A percentile compares a stretch with the other conserved stretches of the same genome.
phyloP scores from a whole-genome alignment of 2,329 filamentous ascomycete species.

The Cercospora zeina region DNA sequence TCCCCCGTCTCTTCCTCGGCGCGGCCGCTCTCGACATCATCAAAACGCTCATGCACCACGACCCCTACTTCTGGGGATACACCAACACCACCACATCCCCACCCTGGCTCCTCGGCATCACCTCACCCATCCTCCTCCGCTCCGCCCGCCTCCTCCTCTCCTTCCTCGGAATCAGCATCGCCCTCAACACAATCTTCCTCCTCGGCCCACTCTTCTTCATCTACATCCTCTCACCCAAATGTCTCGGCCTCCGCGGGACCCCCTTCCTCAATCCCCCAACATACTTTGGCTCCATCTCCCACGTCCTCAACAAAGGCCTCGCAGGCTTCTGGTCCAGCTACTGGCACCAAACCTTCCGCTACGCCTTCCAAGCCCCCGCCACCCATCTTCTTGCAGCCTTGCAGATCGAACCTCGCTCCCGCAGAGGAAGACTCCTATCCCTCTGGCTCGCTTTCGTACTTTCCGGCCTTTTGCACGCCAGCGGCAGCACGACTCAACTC shows the following conservation, averaged over 20 bases:
- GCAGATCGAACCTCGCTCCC: constrained; percentile 38
- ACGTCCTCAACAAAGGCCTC: constrained; percentile 68
- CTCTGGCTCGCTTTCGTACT: constrained; percentile 62
- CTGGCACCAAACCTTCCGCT: constrained; percentile 91
- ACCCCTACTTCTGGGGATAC: constrained; percentile 70
- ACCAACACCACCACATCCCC: constrained; percentile 38
- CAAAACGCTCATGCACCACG: constrained; percentile 68
- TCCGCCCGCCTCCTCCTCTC: constrained; percentile 60
- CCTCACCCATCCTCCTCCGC: constrained; percentile 51
- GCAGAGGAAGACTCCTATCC: constrained; percentile 44
- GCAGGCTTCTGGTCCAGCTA: constrained; percentile 79
- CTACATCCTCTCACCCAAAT: constrained; percentile 58
- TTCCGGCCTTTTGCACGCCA: constrained; percentile 69
- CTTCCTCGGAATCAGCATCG: constrained; percentile 58
- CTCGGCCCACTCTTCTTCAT: constrained; percentile 62
- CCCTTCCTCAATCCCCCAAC: constrained; percentile 61
- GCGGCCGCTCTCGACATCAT: constrained; percentile 71
- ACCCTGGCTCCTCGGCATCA: constrained; percentile 49
- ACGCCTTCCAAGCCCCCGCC: constrained; percentile 65
- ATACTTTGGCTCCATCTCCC: constrained; percentile 55
- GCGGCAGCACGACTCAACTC: constrained; percentile 68
- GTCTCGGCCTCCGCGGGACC: constrained; percentile 61
- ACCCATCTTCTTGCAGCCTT: constrained; percentile 47
- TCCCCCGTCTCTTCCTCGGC: constrained; percentile 51
- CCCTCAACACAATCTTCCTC: constrained; percentile 62